These are phyloP conservation scores for Pythium pyrilobum DNA, from an alignment of 352 stramenopile genomes.

Conservation along the genomic window DNA sequence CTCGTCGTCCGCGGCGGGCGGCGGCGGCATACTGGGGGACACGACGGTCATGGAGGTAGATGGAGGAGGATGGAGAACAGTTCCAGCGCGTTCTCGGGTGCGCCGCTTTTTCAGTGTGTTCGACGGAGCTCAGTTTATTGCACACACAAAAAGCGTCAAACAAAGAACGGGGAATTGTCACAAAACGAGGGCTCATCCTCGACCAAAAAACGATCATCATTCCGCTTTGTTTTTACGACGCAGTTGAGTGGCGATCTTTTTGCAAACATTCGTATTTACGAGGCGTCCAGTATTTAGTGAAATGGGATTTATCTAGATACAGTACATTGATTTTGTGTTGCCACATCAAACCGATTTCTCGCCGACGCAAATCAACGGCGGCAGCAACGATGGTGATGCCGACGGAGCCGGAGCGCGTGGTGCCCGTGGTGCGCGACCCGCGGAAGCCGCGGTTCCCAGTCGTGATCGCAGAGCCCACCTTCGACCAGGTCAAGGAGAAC, in stretches of 20 bases:
- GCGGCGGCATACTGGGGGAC: background rate
- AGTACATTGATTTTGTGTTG: slow-evolving; percentile 1
- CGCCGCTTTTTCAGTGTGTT: background rate
- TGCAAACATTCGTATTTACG: no score
- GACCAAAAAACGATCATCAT: slow-evolving; percentile 15
- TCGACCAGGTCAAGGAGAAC: slow-evolving; percentile 53
- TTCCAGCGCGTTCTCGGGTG: background rate
- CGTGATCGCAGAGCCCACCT: slow-evolving; percentile 54
- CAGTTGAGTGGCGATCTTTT: background rate
- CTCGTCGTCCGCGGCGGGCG: slow-evolving; percentile 14
- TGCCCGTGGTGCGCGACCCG: slow-evolving; percentile 48
- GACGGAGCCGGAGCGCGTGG: slow-evolving; percentile 24
- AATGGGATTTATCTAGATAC: background rate
- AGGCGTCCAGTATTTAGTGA: slow-evolving; percentile 4
- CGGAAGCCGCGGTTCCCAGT: slow-evolving; percentile 63
- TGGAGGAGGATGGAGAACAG: background rate
- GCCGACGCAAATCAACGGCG: background rate
- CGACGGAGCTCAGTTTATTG: background rate
- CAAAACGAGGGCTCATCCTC: slow-evolving; percentile 21
- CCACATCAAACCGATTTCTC: background rate
- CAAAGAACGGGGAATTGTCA: slow-evolving; percentile 11
- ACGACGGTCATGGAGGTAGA: background rate
- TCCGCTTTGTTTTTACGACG: slow-evolving; percentile 11
- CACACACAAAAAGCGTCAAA: slow-evolving; percentile 9
- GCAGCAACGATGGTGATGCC: slow-evolving; percentile 10